Base-by-base conservation (phyloP, 305 asterid genomes). In the Andrographis paniculata region DNA sequence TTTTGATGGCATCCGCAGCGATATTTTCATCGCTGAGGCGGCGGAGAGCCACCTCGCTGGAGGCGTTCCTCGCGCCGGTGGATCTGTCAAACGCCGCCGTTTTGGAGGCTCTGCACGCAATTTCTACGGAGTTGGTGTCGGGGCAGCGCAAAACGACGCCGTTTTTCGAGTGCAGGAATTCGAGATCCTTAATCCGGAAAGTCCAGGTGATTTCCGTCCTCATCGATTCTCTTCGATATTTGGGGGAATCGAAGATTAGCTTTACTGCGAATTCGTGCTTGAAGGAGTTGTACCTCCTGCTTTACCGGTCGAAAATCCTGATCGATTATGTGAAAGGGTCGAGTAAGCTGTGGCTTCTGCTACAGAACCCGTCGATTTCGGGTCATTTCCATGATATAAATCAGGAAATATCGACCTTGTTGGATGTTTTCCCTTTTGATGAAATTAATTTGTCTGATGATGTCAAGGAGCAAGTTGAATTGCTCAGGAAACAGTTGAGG, bases 281-380 rank as follows among this genome's bases (percentile, higher is more conserved):
- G 46, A 77, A 77, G 62, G 87, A 80, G 68, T 57, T 80, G 69
- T 80, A 80, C 68, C 74, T 80, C 35, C 65, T 74, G 63, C 75
- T 80, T 33, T 72, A 74, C 62, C 68, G 86, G 65, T 67, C 83
- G 14, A 80, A 74, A 50, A 71, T 77, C 36, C 52, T 80, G 60
- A 72, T 80, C 35, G 91, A 74, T 59, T 77, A 74, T 36, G 70
- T 77, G 17, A 59, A 45, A 14, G 66, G 67, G 23, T 73, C 86
- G 14, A 71, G 91, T 61, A 77, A 74, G 71, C 59, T 80, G 39
- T 77, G 86, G 91, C 60, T 80, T 14, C 53, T 79, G 71, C 72
- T 80, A 30, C 86, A 77, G 45, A 77, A 59, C 55, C 74, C 65
- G 31, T 55, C 83, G 9, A 58, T 80, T 58, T 72, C 81, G 4